Percentiles rank a stretch among this genome's conserved stretches.
Conservation (phyloP, 495 filamentous ascomycete genomes). For the Lasiosphaeris hirsuta region DNA sequence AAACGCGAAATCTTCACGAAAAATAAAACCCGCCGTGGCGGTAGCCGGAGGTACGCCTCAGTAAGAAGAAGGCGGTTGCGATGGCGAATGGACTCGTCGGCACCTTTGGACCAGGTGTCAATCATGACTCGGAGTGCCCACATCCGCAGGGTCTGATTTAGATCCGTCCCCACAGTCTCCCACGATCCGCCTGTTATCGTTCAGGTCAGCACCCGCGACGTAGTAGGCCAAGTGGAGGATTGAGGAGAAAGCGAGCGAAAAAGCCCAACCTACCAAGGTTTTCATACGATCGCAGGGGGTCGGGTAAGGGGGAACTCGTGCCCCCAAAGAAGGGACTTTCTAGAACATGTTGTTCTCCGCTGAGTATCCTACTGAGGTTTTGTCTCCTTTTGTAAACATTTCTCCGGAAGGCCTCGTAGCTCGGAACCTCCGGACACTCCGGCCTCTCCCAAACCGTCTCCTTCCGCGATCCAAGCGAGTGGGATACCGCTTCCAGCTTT, state of each 20-base stretch:
- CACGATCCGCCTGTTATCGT: slow-evolving; percentile 6
- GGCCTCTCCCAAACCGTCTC: slow-evolving; percentile 13
- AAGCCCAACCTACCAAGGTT: too few species aligned
- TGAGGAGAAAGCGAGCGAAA: not conserved
- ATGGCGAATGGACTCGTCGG: slow-evolving; percentile 21
- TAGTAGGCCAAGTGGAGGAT: not conserved
- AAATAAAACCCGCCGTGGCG: slow-evolving; percentile 20
- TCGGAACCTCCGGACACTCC: not conserved
- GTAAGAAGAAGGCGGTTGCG: slow-evolving; percentile 22
- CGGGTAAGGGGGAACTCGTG: too few species aligned
- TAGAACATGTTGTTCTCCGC: not conserved
- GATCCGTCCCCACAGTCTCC: slow-evolving; percentile 10
- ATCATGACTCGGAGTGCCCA: slow-evolving; percentile 20
- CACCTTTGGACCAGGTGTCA: slow-evolving; percentile 22
- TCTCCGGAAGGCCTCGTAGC: not conserved
- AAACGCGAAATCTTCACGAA: too few species aligned
- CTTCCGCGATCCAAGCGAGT: slow-evolving; percentile 21
- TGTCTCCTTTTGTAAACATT: not conserved
- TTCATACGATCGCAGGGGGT: too few species aligned
- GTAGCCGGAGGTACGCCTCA: slow-evolving; percentile 21
- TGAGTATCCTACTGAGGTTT: not conserved
- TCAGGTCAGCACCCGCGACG: too few species aligned
- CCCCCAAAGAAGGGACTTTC: too few species aligned
- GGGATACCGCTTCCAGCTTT: slow-evolving; percentile 26
- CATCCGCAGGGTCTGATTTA: slow-evolving; percentile 13